Conservation (phyloP, 192 early-diverging fungal species). For the Coemansia sp. region DNA sequence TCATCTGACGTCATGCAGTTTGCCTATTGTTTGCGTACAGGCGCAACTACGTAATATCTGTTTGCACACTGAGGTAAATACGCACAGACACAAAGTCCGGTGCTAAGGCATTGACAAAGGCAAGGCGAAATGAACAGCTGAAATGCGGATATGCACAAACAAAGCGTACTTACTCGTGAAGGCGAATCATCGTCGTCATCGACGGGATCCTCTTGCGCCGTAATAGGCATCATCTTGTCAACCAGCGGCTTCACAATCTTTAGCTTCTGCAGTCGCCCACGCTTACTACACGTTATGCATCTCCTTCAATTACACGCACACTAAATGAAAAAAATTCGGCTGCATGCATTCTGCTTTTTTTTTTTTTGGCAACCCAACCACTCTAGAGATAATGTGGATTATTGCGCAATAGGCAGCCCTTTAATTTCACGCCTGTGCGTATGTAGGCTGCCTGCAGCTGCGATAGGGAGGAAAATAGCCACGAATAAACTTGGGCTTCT, state of each 20-base stretch:
- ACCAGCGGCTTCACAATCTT: conserved; percentile 80
- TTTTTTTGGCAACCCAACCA: no score
- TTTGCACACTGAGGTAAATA: conserved; percentile 1
- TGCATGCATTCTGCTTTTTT: background rate
- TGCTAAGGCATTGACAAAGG: conserved; percentile 1
- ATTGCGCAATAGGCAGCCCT: background rate
- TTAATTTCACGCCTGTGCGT: background rate
- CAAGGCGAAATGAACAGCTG: background rate
- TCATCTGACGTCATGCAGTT: conserved; percentile 5
- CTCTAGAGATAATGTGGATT: background rate
- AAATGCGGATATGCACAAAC: no score
- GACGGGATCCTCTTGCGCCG: conserved; percentile 72
- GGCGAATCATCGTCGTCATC: conserved; percentile 84
- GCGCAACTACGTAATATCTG: no score
- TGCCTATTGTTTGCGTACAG: no score
- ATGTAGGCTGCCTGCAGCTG: background rate
- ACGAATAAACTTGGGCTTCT: background rate
- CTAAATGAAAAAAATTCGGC: conserved; percentile 1
- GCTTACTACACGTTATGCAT: conserved; percentile 57
- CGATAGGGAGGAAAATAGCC: background rate
- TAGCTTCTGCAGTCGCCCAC: conserved; percentile 78
- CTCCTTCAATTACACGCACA: conserved; percentile 8
- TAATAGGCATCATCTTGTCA: conserved; percentile 77
- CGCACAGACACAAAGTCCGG: conserved; percentile 5
- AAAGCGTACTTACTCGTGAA: conserved; percentile 50